phyloP scores from a whole-genome alignment of 345 rosid species.

The Boechera retrofracta region DNA sequence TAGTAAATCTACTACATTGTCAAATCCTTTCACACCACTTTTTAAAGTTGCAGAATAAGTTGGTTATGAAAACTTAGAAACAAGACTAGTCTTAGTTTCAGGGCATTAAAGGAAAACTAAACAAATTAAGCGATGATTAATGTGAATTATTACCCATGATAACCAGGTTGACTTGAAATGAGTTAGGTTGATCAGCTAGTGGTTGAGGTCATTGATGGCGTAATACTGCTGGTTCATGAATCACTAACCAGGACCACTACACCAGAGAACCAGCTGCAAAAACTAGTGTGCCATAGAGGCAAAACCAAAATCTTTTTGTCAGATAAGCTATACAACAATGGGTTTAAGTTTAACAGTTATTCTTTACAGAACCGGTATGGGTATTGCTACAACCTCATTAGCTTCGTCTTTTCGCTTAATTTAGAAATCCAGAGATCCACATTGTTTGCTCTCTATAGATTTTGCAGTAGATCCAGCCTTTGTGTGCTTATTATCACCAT shows the following conservation, averaged over 20 bases:
- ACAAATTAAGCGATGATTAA: neutral
- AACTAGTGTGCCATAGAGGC: neutral
- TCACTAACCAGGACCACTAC: neutral
- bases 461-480: conserved; percentile 41
- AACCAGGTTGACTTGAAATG: conserved; percentile 9
- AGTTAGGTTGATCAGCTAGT: conserved; percentile 18
- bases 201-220: conserved; percentile 15
- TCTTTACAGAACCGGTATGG: conserved; percentile 16
- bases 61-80: neutral
- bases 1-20: neutral
- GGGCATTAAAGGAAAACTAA: neutral
- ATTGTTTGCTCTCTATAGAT: conserved; percentile 72
- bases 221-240: neutral
- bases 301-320: neutral
- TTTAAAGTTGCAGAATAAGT: neutral
- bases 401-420: neutral
- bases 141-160: conserved; percentile 2
- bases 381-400: neutral
- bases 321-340: neutral
- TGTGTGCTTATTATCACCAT: conserved; percentile 47
- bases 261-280: conserved; percentile 9
- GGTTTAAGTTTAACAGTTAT: neutral
- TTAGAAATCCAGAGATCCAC: conserved; percentile 79
- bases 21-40: neutral
- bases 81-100: neutral